These are phyloP conservation scores for Dactylellina drechsleri DNA, from an alignment of 2,329 filamentous ascomycete species.

Conservation along the genomic window DNA sequence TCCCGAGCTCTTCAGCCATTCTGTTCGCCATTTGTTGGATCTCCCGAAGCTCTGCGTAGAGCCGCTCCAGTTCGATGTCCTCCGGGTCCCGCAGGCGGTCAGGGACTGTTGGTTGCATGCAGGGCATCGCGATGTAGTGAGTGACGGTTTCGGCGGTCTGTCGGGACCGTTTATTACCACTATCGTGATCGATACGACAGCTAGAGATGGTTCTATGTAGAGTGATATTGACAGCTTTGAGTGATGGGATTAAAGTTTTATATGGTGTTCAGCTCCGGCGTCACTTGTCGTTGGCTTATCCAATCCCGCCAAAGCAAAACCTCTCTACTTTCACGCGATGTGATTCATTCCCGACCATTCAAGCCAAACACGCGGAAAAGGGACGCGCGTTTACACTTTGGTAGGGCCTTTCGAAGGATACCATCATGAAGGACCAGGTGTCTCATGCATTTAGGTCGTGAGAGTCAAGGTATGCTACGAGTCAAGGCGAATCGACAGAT, in stretches of 20 bases:
- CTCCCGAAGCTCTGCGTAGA: slow-evolving; percentile 31
- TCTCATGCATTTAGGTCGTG: too few species aligned
- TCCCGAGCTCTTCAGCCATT: slow-evolving; percentile 16
- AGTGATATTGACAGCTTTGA: background rate
- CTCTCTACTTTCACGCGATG: too few species aligned
- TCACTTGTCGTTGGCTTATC: too few species aligned
- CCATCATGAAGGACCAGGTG: too few species aligned
- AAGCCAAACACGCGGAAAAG: too few species aligned
- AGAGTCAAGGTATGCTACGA: too few species aligned
- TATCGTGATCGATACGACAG: background rate
- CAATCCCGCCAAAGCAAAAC: too few species aligned
- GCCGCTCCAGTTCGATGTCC: slow-evolving; percentile 27
- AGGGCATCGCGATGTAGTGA: slow-evolving; percentile 19
- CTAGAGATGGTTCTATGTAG: background rate
- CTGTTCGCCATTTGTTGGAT: slow-evolving; percentile 26
- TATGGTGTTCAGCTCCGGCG: background rate
- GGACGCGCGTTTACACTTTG: too few species aligned
- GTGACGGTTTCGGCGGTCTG: background rate
- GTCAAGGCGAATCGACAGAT: too few species aligned
- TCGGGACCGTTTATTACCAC: background rate
- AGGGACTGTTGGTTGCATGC: slow-evolving; percentile 26
- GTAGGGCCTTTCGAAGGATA: too few species aligned
- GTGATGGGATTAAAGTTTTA: background rate
- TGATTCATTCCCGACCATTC: too few species aligned
- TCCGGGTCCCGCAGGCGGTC: slow-evolving; percentile 28